A percentile compares a stretch with the other conserved stretches of the same genome.
Evolutionary conservation across 345 rosid species (phyloP).

Genomic region (Populus deltoides): DNA sequence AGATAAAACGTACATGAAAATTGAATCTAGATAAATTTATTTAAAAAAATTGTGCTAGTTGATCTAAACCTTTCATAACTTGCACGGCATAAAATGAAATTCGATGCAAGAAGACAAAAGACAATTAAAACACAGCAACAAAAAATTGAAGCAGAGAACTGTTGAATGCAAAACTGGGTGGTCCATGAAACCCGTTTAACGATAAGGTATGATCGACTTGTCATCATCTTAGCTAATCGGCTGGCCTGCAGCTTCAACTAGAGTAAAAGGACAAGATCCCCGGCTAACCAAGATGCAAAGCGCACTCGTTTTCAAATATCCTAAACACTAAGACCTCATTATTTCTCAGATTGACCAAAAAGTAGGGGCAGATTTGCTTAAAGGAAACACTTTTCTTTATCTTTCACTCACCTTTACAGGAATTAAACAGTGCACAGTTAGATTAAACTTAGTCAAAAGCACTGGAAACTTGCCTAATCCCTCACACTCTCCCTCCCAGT

Average conservation of each 20-base stretch:
- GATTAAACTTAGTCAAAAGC: background rate
- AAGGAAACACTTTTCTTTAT: background rate
- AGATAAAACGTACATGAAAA: background rate
- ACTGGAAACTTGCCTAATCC: background rate
- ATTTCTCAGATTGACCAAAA: background rate
- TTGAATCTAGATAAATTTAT: background rate
- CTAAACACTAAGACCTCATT: background rate
- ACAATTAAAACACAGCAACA: background rate
- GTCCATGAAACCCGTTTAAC: slow-evolving; percentile 8
- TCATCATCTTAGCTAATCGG: slow-evolving; percentile 7
- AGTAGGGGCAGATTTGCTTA: background rate
- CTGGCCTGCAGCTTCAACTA: background rate
- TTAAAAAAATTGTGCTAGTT: background rate
- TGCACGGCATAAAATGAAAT: slow-evolving; percentile 4
- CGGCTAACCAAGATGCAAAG: background rate
- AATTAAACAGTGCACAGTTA: slow-evolving; percentile 13
- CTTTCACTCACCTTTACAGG: background rate
- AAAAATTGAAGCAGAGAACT: background rate
- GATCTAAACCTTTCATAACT: background rate
- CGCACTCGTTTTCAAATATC: slow-evolving; percentile 7
- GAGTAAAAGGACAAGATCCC: slow-evolving; percentile 11
- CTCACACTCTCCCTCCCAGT: background rate
- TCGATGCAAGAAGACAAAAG: slow-evolving; percentile 12
- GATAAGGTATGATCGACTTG: slow-evolving; percentile 8
- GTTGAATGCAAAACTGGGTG: slow-evolving; percentile 2